Evolutionary conservation across 2,329 filamentous ascomycete species (phyloP).

Genomic region (Penicillium sp.): DNA sequence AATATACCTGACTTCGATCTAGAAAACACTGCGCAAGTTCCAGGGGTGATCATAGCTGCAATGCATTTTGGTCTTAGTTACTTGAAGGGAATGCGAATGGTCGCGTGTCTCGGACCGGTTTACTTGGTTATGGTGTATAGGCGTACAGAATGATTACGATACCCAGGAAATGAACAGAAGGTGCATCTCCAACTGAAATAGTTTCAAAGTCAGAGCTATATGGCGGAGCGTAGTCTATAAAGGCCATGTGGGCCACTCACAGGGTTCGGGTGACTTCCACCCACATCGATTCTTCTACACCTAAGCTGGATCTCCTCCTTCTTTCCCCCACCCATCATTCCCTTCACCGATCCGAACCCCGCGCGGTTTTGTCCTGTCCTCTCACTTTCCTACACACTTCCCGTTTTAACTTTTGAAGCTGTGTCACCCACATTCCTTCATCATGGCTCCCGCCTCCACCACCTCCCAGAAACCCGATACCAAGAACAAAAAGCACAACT

Average conservation of each 20-base stretch:
- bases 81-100: not conserved
- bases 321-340: slow-evolving; percentile 4
- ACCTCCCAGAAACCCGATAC: slow-evolving; percentile 58
- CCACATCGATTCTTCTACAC: slow-evolving; percentile 27
- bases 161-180: slow-evolving; percentile 11
- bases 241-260: slow-evolving; percentile 22
- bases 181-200: not conserved
- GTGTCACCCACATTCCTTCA: slow-evolving; percentile 24
- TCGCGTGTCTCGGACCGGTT: not conserved
- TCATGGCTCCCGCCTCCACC: slow-evolving; percentile 60
- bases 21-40: slow-evolving; percentile 65
- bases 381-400: slow-evolving; percentile 10
- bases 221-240: not conserved
- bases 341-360: slow-evolving; percentile 4
- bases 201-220: not conserved
- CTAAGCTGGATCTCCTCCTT: slow-evolving; percentile 3
- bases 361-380: slow-evolving; percentile 8
- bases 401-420: slow-evolving; percentile 11
- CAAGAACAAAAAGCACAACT: slow-evolving; percentile 59
- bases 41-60: slow-evolving; percentile 50
- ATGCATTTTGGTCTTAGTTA: not conserved
- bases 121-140: slow-evolving; percentile 10
- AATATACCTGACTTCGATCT: slow-evolving; percentile 4
- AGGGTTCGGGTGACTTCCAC: slow-evolving; percentile 33
- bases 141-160: slow-evolving; percentile 11